Conservation (phyloP, 805 yeast species). For the Kluyveromyces aestuarii region DNA sequence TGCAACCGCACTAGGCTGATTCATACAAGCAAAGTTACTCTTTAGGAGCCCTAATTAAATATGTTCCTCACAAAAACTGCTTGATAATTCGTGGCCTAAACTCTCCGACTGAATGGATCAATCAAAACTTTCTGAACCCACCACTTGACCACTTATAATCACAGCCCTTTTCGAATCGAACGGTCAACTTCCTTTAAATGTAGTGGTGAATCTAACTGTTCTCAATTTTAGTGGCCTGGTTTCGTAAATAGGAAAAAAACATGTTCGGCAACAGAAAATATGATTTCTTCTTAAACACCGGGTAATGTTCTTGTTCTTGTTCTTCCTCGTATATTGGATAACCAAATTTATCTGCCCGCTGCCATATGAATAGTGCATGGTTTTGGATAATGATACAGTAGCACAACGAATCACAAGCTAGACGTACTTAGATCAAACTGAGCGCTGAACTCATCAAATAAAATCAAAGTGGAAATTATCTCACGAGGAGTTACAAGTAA, state of each 20-base stretch:
- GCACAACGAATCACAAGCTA: too few species aligned
- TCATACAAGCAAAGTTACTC: neutral
- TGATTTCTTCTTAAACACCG: neutral
- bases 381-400: too few species aligned
- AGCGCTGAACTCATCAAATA: too few species aligned
- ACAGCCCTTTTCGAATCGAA: neutral
- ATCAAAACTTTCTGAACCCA: neutral
- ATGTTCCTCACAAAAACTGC: neutral
- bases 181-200: neutral
- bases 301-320: neutral
- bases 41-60: neutral
- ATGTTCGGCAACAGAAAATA: neutral
- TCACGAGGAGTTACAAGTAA: too few species aligned
- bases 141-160: neutral
- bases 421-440: too few species aligned
- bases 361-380: too few species aligned
- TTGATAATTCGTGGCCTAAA: neutral
- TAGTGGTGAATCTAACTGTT: neutral
- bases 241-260: neutral
- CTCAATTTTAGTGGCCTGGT: neutral
- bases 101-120: neutral
- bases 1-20: conserved; percentile 1
- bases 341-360: too few species aligned
- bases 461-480: too few species aligned
- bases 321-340: neutral